Evolutionary conservation across 345 rosid species (phyloP).

Genomic region (Excoecaria agallocha): DNA sequence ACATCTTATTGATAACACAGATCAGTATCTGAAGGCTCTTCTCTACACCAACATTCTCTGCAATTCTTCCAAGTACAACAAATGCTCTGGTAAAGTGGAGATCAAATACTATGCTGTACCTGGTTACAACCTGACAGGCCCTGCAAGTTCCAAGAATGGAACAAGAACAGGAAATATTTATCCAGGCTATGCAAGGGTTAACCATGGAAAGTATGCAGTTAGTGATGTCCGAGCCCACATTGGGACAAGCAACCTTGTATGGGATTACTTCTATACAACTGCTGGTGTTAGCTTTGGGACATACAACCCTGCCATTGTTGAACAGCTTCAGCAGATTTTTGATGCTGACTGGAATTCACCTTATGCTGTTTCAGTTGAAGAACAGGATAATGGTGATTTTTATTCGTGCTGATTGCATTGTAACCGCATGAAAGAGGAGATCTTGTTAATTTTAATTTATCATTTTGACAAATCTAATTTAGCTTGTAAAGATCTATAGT

Average conservation of each 20-base stretch:
- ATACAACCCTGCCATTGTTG: constrained; percentile 52
- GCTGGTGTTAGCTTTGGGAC: constrained; percentile 86
- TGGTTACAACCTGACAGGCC: constrained; percentile 76
- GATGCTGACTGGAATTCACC: constrained; percentile 87
- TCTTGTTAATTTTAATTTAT: too few species aligned
- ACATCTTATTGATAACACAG: constrained; percentile 60
- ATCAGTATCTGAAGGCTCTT: constrained; percentile 61
- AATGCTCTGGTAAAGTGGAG: constrained; percentile 67
- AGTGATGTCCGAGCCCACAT: constrained; percentile 68
- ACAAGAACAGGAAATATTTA: constrained; percentile 57
- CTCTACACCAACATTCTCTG: constrained; percentile 75
- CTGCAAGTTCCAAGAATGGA: constrained; percentile 42
- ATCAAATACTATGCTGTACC: constrained; percentile 73
- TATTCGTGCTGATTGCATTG: constrained; percentile 27
- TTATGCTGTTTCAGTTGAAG: constrained; percentile 57
- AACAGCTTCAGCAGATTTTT: constrained; percentile 68
- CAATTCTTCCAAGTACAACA: constrained; percentile 56
- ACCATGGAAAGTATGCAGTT: constrained; percentile 79
- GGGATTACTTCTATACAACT: constrained; percentile 88
- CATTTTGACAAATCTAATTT: too few species aligned
- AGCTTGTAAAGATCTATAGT: too few species aligned
- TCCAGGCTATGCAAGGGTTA: constrained; percentile 66
- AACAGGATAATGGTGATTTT: constrained; percentile 21
- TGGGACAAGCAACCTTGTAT: constrained; percentile 78
- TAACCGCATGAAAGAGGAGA: too few species aligned